Evolutionary conservation across 345 rosid species (phyloP), one percentile per base, ranked within the genome.

Genomic region (Arabidopsis suecica): DNA sequence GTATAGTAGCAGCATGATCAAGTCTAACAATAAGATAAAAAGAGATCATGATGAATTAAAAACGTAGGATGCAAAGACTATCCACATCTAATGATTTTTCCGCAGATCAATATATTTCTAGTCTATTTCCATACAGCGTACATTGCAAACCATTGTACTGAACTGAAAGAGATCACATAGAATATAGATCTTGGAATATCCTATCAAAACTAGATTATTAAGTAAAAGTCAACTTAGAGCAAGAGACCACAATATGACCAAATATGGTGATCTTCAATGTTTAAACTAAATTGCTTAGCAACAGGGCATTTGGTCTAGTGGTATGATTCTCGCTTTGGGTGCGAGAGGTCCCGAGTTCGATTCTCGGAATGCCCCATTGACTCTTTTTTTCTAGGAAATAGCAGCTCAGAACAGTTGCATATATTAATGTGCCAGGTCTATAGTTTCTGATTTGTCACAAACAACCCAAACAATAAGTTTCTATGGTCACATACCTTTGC

Each of bases 261-360:
- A 48, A 16, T 48, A 18, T 48, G 11, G 11, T 16, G 5, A 47
- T 6, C 51, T 47, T 47, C 23, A 16, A 16, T 47, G 23, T 2
- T n/a, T 47, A 47, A 16, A 7, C 9, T 47, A 47, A 7, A 3
- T 16, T 47, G 23, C 3, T 3, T 16, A 47, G 4, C 23, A 44
- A 32, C 8, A 60, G 80, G 91, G 88, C 87, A 86, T 84, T 85
- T 87, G 88, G 92, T 87, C 85, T 85, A 88, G 91, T 89, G 91
- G 93, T 83, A 87, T 85, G 91, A 87, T 89, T 88, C 89, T 89
- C 72, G 86, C 88, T 91, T 87, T 83, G 90, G 93, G 91, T 85
- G 92, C 83, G 83, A 93, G 88, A 87, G 86, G 86, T 93, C 90
- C 84, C 69, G 83, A 89, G 87, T 86, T 83, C 64, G 68, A 82